Evolutionary conservation across 208 protist species (phyloP).

Genomic region (Kentomonas sorsogonicus): DNA sequence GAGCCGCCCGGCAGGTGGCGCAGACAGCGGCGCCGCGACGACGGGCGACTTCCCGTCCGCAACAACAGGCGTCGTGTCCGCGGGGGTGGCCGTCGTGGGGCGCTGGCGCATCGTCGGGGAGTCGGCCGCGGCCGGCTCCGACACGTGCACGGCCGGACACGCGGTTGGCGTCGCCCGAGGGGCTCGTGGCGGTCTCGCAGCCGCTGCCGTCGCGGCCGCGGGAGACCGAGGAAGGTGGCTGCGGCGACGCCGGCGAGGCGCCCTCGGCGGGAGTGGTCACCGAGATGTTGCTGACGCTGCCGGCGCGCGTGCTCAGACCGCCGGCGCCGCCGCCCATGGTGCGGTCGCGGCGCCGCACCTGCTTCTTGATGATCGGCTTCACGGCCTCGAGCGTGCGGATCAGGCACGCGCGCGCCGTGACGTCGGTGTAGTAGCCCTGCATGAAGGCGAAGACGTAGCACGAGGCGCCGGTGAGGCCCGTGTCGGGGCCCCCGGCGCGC

Average conservation of each 20-base stretch:
- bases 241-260: not conserved
- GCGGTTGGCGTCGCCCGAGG: no score
- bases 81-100: no score
- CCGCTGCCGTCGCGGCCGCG: no score
- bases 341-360: not conserved
- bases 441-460: constrained; percentile 48
- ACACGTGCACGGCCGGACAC: no score
- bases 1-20: no score
- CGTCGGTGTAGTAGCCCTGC: constrained; percentile 29
- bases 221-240: not conserved
- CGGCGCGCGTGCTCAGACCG: not conserved
- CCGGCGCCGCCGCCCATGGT: not conserved
- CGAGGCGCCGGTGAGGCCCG: constrained; percentile 1
- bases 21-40: no score
- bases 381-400: constrained; percentile 21
- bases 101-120: not conserved
- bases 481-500: not conserved
- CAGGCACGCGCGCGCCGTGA: constrained; percentile 26
- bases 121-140: not conserved
- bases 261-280: not conserved
- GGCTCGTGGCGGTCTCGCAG: no score
- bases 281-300: not conserved
- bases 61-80: no score
- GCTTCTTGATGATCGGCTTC: constrained; percentile 13
- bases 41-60: no score